phyloP scores from a whole-genome alignment of 2,329 filamentous ascomycete species.

The Claviceps digitariae region DNA sequence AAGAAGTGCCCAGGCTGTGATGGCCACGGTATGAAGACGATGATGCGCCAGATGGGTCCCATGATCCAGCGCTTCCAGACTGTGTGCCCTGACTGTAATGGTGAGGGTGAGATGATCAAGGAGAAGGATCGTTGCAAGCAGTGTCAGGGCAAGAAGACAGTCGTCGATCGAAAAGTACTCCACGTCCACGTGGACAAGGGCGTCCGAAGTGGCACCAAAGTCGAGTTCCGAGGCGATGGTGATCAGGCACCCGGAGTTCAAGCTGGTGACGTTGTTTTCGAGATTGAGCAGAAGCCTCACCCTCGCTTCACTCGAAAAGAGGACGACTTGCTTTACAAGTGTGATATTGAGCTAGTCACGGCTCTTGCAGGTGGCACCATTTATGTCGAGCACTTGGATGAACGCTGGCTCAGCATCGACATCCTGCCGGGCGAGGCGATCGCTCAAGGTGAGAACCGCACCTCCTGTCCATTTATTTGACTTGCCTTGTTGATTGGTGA shows the following conservation, averaged over 20 bases:
- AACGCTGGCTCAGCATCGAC: constrained; percentile 88
- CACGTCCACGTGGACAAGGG: constrained; percentile 96
- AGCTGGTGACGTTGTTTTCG: constrained; percentile 92
- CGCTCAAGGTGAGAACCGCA: constrained; percentile 57
- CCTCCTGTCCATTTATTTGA: neutral
- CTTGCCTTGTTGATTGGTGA: neutral
- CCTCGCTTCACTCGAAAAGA: constrained; percentile 88
- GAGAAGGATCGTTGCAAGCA: constrained; percentile 97
- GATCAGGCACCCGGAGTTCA: constrained; percentile 89
- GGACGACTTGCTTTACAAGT: constrained; percentile 89
- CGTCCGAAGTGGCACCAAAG: constrained; percentile 86
- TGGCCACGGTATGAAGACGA: constrained; percentile 95
- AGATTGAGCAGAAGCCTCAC: constrained; percentile 99
- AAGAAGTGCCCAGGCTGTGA: constrained; percentile 85
- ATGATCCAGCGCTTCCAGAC: constrained; percentile 99
- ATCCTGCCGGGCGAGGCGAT: constrained; percentile 93
- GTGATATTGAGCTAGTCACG: constrained; percentile 90
- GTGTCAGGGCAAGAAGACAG: constrained; percentile 94
- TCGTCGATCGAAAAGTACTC: constrained; percentile 93
- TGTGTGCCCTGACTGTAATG: constrained; percentile 94
- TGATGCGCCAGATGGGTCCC: constrained; percentile 99
- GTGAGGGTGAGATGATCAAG: constrained; percentile 91
- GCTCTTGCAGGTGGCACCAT: constrained; percentile 85
- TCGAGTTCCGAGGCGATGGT: constrained; percentile 93
- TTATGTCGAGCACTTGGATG: constrained; percentile 91